Evolutionary conservation across 139 green algal species (phyloP).

Genomic region (Haematococcus lacustris): DNA sequence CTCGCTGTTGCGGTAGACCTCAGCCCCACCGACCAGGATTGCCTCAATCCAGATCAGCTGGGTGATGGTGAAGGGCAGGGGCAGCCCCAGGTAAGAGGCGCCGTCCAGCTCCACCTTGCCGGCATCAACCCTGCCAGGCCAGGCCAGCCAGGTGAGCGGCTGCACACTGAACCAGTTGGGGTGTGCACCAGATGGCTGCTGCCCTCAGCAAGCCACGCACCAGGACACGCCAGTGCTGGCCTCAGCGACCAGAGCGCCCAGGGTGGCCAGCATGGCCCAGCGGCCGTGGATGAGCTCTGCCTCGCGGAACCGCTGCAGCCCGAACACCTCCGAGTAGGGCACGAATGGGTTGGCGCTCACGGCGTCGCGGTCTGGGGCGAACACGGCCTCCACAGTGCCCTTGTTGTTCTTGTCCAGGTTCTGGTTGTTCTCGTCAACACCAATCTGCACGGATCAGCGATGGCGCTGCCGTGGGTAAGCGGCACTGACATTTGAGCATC

Average conservation of each 20-base stretch:
- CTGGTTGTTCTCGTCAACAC: conserved; percentile 85
- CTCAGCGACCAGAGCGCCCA: conserved; percentile 78
- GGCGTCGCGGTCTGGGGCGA: conserved; percentile 30
- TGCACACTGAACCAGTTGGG: too few species aligned
- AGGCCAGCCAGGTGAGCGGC: too few species aligned
- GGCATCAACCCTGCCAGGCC: conserved; percentile 68
- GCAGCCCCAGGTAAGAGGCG: conserved; percentile 64
- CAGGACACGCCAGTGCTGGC: conserved; percentile 72
- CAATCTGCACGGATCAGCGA: conserved; percentile 69
- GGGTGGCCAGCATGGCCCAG: conserved; percentile 90
- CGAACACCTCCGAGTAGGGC: conserved; percentile 86
- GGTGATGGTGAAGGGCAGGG: conserved; percentile 81
- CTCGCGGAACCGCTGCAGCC: conserved; percentile 90
- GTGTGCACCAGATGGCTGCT: too few species aligned
- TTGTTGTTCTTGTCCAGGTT: conserved; percentile 85
- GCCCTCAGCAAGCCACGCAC: too few species aligned
- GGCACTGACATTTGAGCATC: too few species aligned
- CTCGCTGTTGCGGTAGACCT: conserved; percentile 84
- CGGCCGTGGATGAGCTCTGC: conserved; percentile 91
- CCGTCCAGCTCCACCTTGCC: conserved; percentile 82
- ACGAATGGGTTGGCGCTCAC: conserved; percentile 47
- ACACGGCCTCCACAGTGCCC: conserved; percentile 65
- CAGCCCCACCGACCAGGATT: conserved; percentile 80
- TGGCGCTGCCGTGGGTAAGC: too few species aligned
- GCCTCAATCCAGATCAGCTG: conserved; percentile 77